Percentiles rank a stretch among this genome's conserved stretches.
Conservation (phyloP, 257 asterid genomes). For the Schizonepeta tenuifolia region DNA sequence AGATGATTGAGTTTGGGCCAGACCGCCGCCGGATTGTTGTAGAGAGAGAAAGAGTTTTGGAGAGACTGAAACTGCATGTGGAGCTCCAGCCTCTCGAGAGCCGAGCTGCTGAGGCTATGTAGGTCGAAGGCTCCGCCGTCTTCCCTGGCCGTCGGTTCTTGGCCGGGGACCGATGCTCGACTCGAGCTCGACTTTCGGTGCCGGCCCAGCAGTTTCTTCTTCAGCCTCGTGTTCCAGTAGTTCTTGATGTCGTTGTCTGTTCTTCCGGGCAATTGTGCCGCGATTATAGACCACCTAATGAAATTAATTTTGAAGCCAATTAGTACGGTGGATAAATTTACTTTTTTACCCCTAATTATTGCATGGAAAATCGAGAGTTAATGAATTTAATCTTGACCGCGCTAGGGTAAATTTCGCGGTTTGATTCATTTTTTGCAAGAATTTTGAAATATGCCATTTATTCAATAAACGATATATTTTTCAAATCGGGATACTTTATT, state of each 20-base stretch:
- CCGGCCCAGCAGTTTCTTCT: constrained; percentile 76
- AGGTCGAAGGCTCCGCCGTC: constrained; percentile 6
- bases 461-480: no score
- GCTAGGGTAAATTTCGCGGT: no score
- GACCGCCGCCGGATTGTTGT: constrained; percentile 56
- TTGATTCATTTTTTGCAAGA: no score
- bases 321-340: no score
- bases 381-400: no score
- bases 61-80: constrained; percentile 74
- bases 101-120: constrained; percentile 71
- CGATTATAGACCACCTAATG: constrained; percentile 82
- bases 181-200: constrained; percentile 50
- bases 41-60: constrained; percentile 54
- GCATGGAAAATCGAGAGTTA: no score
- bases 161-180: constrained; percentile 34
- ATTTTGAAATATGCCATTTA: no score
- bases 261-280: constrained; percentile 88
- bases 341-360: no score
- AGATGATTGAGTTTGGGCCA: constrained; percentile 64
- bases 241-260: constrained; percentile 90
- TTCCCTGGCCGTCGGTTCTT: constrained; percentile 40
- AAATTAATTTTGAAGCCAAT: not conserved
- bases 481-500: no score
- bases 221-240: constrained; percentile 83
- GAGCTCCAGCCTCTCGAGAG: constrained; percentile 87